These are phyloP conservation scores for Ulmus americana DNA, from an alignment of 331 rosid species.

Conservation along the genomic window DNA sequence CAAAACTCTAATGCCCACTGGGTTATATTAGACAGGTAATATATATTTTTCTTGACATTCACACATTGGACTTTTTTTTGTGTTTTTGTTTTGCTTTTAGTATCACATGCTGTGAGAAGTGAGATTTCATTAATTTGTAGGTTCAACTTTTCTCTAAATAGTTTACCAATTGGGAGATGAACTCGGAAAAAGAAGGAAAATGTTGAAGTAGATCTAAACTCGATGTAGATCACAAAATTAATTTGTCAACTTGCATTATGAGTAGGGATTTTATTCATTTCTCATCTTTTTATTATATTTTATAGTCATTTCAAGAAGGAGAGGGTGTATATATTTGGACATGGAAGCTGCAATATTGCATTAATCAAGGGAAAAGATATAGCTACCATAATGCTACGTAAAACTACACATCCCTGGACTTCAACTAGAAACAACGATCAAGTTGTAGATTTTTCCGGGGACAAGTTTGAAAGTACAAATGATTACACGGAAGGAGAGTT, in stretches of 20 bases:
- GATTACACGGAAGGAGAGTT: not conserved
- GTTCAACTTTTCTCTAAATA: too few species aligned
- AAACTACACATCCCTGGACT: not conserved
- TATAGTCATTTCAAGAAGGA: conserved; percentile 19
- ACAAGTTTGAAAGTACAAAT: not conserved
- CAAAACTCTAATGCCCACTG: conserved; percentile 13
- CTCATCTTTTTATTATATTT: not conserved
- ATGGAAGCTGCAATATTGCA: conserved; percentile 18
- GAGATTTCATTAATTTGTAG: too few species aligned
- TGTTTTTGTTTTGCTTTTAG: too few species aligned
- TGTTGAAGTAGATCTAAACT: not conserved
- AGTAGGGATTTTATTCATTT: not conserved
- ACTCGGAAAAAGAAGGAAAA: too few species aligned
- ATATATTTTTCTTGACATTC: too few species aligned
- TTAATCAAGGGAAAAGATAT: conserved; percentile 14
- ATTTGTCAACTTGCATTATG: not conserved
- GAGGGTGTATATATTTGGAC: conserved; percentile 6
- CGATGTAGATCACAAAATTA: not conserved
- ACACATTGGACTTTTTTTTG: too few species aligned
- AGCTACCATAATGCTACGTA: conserved; percentile 9
- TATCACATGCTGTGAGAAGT: too few species aligned
- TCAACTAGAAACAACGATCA: not conserved
- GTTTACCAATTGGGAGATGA: too few species aligned
- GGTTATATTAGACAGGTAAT: conserved; percentile 25
- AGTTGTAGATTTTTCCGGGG: not conserved